phyloP scores from a whole-genome alignment of 495 filamentous ascomycete genomes.

The Acidomyces sp. region DNA sequence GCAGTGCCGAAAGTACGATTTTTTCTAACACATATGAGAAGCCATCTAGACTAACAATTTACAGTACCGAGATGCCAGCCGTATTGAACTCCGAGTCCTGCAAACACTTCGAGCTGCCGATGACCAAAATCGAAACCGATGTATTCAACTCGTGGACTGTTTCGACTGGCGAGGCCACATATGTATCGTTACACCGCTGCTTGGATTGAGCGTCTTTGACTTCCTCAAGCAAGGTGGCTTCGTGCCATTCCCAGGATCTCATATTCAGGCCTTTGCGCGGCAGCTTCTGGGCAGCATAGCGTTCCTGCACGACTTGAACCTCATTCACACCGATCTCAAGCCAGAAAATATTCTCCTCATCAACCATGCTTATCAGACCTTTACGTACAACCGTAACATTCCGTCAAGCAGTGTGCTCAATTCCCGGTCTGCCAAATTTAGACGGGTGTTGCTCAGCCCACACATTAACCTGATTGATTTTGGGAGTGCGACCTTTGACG shows the following conservation, averaged over 20 bases:
- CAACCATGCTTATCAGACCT: slow-evolving; percentile 80
- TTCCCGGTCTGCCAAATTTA: slow-evolving; percentile 64
- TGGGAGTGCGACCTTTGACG: slow-evolving; percentile 93
- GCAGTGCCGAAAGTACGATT: slow-evolving; percentile 66
- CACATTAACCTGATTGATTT: slow-evolving; percentile 98
- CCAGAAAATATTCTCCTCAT: slow-evolving; percentile 96
- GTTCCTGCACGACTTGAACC: slow-evolving; percentile 92
- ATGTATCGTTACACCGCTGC: slow-evolving; percentile 93
- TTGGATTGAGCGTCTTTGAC: slow-evolving; percentile 96
- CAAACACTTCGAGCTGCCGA: slow-evolving; percentile 86
- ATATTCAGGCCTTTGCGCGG: slow-evolving; percentile 92
- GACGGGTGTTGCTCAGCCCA: slow-evolving; percentile 80
- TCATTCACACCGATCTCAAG: slow-evolving; percentile 96
- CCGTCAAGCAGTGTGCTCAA: slow-evolving; percentile 76
- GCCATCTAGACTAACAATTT: slow-evolving; percentile 1
- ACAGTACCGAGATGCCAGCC: slow-evolving; percentile 79
- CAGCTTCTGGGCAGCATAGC: slow-evolving; percentile 97
- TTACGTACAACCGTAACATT: slow-evolving; percentile 89
- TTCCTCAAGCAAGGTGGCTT: slow-evolving; percentile 91
- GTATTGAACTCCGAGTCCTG: slow-evolving; percentile 86
- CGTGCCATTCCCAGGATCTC: slow-evolving; percentile 95
- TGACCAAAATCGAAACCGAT: slow-evolving; percentile 81
- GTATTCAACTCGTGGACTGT: slow-evolving; percentile 92
- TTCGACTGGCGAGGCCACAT: slow-evolving; percentile 98
- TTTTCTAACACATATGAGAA: not conserved